Evolutionary conservation across 495 filamentous ascomycete genomes (phyloP).

Genomic region (Penicillium ucsense): DNA sequence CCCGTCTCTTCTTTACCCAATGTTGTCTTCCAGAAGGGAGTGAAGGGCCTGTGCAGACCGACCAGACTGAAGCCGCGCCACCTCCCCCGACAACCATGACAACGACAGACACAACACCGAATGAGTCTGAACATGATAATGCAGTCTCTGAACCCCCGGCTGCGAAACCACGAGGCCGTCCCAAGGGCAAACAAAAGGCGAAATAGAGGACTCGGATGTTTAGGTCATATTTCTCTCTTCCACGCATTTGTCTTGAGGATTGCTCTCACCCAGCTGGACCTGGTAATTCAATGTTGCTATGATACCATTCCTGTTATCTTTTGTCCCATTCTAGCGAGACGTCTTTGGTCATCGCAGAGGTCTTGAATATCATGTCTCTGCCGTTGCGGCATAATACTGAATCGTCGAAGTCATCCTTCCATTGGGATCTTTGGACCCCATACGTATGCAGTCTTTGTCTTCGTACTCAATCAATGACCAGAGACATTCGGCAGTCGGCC

Average conservation of each 20-base stretch:
- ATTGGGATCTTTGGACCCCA: too few species aligned
- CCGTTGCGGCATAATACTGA: not conserved
- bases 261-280: conserved; percentile 4
- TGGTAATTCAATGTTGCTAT: conserved; percentile 7
- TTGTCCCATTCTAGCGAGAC: conserved; percentile 21
- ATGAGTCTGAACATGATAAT: conserved; percentile 16
- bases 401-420: too few species aligned
- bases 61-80: not conserved
- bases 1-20: conserved; percentile 78
- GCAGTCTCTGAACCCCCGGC: conserved; percentile 9
- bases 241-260: not conserved
- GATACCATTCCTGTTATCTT: conserved; percentile 11
- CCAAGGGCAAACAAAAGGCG: conserved; percentile 33
- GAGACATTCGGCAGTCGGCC: too few species aligned
- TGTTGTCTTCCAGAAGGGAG: conserved; percentile 46
- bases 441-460: too few species aligned
- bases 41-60: conserved; percentile 18
- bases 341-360: not conserved
- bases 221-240: not conserved
- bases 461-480: too few species aligned
- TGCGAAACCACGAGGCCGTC: conserved; percentile 22
- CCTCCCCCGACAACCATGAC: not conserved
- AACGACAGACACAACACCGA: conserved; percentile 8
- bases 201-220: conserved; percentile 3
- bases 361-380: not conserved